These are phyloP conservation scores for Leccinellum luteum DNA, from an alignment of 768 basidiomycete species.

Conservation along the genomic window DNA sequence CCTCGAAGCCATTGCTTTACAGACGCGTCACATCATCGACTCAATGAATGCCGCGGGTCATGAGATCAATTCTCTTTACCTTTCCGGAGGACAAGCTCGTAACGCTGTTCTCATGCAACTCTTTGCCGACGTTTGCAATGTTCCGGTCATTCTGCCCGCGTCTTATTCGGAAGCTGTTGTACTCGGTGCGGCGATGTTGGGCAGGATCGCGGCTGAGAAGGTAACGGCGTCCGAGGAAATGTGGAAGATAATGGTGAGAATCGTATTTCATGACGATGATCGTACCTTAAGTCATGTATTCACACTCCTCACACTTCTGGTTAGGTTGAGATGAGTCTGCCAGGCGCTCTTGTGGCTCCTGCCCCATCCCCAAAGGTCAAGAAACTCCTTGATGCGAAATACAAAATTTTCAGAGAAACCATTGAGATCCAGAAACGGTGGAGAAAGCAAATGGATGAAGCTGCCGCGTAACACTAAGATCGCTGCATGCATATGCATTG, in stretches of 20 bases:
- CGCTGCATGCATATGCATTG: background rate
- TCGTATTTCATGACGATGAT: background rate
- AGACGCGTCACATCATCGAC: conserved; percentile 92
- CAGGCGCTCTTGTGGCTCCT: conserved; percentile 70
- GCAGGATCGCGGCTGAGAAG: conserved; percentile 74
- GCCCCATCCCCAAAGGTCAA: conserved; percentile 60
- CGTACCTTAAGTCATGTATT: background rate
- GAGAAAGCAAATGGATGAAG: conserved; percentile 75
- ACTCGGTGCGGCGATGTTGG: conserved; percentile 92
- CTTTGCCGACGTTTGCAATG: conserved; percentile 78
- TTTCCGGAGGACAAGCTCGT: conserved; percentile 92
- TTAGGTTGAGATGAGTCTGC: conserved; percentile 90
- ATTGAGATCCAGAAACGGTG: conserved; percentile 89
- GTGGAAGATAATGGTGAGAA: conserved; percentile 87
- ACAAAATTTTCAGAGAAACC: conserved; percentile 85
- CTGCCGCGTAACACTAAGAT: conserved; percentile 22
- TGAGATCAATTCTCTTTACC: conserved; percentile 77
- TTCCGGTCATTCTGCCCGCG: conserved; percentile 80
- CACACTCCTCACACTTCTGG: conserved; percentile 24
- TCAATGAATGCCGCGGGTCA: conserved; percentile 88
- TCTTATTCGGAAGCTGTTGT: conserved; percentile 82
- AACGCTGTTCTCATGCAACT: conserved; percentile 87
- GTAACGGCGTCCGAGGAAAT: conserved; percentile 57
- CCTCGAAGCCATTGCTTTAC: conserved; percentile 90
- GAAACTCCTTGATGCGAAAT: conserved; percentile 85